A percentile compares a stretch with the other conserved stretches of the same genome.
Evolutionary conservation across 2,329 filamentous ascomycete genomes (phyloP).

Genomic region (Colletotrichum acutatum): DNA sequence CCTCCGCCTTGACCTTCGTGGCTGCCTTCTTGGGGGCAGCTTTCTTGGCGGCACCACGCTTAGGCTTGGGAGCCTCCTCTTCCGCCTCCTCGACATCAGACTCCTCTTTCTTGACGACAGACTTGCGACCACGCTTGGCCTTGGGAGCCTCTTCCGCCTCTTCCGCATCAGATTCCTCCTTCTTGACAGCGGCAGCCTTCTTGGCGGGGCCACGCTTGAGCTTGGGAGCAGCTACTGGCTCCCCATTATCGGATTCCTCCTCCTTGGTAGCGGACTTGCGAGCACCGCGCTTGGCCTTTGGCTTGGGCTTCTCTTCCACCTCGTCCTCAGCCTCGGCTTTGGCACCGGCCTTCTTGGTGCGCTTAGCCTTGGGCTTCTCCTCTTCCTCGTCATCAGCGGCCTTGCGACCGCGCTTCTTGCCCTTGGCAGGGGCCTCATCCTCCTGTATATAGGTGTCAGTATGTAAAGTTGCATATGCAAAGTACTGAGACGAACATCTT

Average conservation of each 20-base stretch:
- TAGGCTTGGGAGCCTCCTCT: conserved; percentile 48
- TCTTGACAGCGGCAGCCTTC: conserved; percentile 27
- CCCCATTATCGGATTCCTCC: conserved; percentile 38
- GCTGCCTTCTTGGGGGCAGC: conserved; percentile 30
- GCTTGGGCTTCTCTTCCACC: conserved; percentile 38
- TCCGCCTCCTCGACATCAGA: conserved; percentile 42
- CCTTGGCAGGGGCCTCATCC: conserved; percentile 40
- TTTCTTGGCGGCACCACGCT: conserved; percentile 44
- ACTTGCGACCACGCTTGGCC: conserved; percentile 32
- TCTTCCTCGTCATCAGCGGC: conserved; percentile 36
- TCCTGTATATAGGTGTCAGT: conserved; percentile 40
- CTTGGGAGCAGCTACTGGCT: conserved; percentile 28
- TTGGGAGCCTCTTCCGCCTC: conserved; percentile 37
- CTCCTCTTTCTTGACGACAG: conserved; percentile 16
- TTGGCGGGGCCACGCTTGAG: conserved; percentile 29
- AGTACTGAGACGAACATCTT: not conserved
- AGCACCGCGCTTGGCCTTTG: conserved; percentile 34
- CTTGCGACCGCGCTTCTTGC: conserved; percentile 36
- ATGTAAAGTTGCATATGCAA: not conserved
- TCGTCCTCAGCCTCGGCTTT: conserved; percentile 41
- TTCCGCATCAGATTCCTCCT: conserved; percentile 39
- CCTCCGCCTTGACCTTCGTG: conserved; percentile 26
- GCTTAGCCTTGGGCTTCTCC: conserved; percentile 46
- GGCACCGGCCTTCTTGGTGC: conserved; percentile 35
- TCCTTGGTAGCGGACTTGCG: conserved; percentile 37